Conservation (phyloP, 176 grass and related monocot genomes). For the Oryza nivara region DNA sequence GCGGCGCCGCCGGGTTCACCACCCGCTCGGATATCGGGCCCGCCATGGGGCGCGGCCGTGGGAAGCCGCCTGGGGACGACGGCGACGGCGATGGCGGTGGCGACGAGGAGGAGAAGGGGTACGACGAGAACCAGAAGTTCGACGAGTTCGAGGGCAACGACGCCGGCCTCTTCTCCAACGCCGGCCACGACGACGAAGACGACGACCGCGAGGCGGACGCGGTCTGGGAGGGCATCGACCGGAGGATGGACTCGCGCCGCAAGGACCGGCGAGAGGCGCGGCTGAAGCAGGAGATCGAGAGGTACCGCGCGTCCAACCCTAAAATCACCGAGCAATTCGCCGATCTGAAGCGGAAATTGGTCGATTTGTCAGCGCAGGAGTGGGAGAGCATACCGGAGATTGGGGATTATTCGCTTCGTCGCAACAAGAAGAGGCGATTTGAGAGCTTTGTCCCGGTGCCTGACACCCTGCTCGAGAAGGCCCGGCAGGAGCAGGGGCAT, state of each 20-base stretch:
- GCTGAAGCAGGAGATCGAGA: conserved; percentile 93
- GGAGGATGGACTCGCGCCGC: conserved; percentile 83
- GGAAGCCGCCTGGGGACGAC: conserved; percentile 70
- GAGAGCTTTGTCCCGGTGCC: conserved; percentile 90
- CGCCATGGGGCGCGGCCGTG: conserved; percentile 65
- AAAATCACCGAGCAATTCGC: conserved; percentile 95
- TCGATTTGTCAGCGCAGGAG: conserved; percentile 59
- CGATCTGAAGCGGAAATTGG: conserved; percentile 80
- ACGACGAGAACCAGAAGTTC: conserved; percentile 90
- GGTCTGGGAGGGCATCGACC: conserved; percentile 86
- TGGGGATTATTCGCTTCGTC: conserved; percentile 80
- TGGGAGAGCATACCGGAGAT: conserved; percentile 98
- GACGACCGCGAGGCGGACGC: conserved; percentile 91
- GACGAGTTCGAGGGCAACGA: conserved; percentile 98
- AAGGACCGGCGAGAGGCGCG: conserved; percentile 90
- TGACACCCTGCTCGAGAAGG: conserved; percentile 91
- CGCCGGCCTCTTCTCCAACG: conserved; percentile 83
- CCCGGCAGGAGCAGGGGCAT: conserved; percentile 90
- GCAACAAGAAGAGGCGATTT: conserved; percentile 86
- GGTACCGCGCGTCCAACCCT: conserved; percentile 91
- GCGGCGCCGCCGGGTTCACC: conserved; percentile 91
- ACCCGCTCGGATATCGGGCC: conserved; percentile 75
- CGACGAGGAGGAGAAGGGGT: conserved; percentile 72
- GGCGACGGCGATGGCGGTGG: conserved; percentile 59
- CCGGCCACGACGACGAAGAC: conserved; percentile 79